These are phyloP conservation scores for Lachnellula suecica DNA, from an alignment of 2,329 filamentous ascomycete species.

Conservation along the genomic window DNA sequence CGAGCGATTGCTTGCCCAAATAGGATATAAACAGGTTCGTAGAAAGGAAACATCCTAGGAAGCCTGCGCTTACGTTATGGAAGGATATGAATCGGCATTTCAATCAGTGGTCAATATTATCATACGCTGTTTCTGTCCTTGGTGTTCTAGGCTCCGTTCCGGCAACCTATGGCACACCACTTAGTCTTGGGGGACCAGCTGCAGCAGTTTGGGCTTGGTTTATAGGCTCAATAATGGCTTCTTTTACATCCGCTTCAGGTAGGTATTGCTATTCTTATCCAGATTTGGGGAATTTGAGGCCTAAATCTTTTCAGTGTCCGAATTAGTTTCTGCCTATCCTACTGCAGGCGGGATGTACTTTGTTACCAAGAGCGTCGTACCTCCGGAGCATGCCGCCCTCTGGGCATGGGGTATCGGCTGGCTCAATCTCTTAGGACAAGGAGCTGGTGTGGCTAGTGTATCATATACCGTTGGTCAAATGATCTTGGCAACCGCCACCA, in stretches of 20 bases:
- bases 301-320: conserved; percentile 48
- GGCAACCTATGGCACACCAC: conserved; percentile 59
- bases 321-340: conserved; percentile 65
- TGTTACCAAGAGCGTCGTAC: conserved; percentile 64
- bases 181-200: conserved; percentile 59
- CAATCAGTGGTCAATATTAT: conserved; percentile 65
- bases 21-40: conserved; percentile 61
- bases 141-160: conserved; percentile 65
- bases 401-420: conserved; percentile 68
- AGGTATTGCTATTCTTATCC: not conserved
- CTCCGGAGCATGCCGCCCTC: conserved; percentile 57
- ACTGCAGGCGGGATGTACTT: conserved; percentile 70
- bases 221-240: conserved; percentile 62
- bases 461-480: conserved; percentile 64
- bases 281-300: conserved; percentile 7
- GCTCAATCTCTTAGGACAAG: conserved; percentile 66
- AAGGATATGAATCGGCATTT: conserved; percentile 63
- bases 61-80: not conserved
- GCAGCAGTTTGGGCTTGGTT: conserved; percentile 67
- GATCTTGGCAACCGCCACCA: conserved; percentile 59
- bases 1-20: conserved; percentile 57
- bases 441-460: conserved; percentile 60
- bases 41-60: not conserved
- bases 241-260: conserved; percentile 62
- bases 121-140: conserved; percentile 65